Evolutionary conservation across 73 alveolate genomes (phyloP).

Genomic region (Paramecium primaurelia): DNA sequence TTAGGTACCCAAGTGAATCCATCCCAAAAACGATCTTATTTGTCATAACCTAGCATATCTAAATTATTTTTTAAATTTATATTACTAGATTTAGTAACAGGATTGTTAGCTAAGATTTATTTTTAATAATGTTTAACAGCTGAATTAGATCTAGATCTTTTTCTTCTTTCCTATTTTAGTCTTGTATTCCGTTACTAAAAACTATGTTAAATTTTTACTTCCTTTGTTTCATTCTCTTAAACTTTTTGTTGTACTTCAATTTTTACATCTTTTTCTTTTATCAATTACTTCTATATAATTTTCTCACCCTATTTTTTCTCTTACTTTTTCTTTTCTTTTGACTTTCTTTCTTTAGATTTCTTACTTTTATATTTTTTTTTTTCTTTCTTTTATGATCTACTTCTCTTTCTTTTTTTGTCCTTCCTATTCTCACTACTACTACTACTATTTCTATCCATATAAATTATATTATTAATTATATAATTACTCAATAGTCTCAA

Average conservation of each 20-base stretch:
- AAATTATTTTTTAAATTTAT: neutral
- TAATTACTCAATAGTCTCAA: too few species aligned
- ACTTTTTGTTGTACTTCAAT: neutral
- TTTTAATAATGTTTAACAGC: constrained; percentile 4
- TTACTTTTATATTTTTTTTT: neutral
- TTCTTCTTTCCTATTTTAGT: constrained; percentile 16
- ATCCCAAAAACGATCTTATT: constrained; percentile 27
- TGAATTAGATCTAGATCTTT: constrained; percentile 19
- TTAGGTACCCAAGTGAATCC: constrained; percentile 31
- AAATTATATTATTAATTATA: neutral
- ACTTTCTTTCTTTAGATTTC: neutral
- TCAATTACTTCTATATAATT: neutral
- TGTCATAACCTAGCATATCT: neutral
- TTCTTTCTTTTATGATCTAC: neutral
- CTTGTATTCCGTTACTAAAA: neutral
- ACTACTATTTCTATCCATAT: neutral
- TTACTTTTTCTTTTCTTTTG: neutral
- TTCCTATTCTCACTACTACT: neutral
- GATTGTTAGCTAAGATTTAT: neutral
- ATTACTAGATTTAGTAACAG: neutral
- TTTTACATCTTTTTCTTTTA: neutral
- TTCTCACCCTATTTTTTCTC: neutral
- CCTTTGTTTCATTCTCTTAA: neutral
- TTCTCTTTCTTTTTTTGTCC: neutral
- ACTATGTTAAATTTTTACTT: neutral